Conservation (phyloP, 2,329 filamentous ascomycete species). For the Alternaria novae-zelandiae region DNA sequence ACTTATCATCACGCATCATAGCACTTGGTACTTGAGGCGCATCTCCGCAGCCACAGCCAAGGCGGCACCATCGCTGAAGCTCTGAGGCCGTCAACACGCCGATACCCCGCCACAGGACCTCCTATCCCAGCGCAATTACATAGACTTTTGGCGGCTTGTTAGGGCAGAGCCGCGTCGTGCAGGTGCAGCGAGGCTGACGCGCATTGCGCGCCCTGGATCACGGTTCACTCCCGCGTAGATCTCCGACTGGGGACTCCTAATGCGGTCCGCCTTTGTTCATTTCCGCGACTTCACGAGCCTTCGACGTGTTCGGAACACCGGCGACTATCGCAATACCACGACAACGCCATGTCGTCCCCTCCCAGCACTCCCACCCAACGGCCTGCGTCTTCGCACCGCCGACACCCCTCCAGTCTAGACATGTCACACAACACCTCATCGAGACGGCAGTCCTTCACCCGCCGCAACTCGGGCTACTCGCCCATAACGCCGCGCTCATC, state of each 20-base stretch:
- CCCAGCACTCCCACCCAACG: conserved; percentile 51
- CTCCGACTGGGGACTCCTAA: conserved; percentile 20
- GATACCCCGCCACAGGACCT: conserved; percentile 12
- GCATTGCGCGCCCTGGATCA: conserved; percentile 12
- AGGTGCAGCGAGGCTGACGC: conserved; percentile 13
- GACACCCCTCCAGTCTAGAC: conserved; percentile 51
- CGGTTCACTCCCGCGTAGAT: conserved; percentile 10
- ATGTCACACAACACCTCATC: conserved; percentile 49
- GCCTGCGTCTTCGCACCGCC: conserved; percentile 47
- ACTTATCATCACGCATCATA: conserved; percentile 7
- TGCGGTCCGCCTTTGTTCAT: conserved; percentile 13
- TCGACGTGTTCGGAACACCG: conserved; percentile 8
- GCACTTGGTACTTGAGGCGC: conserved; percentile 10
- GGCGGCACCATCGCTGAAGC: conserved; percentile 21
- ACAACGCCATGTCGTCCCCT: conserved; percentile 49
- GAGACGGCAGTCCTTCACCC: conserved; percentile 45
- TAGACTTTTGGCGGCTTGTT: background rate
- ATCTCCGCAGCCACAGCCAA: conserved; percentile 30
- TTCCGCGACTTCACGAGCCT: conserved; percentile 9
- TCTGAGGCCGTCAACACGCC: conserved; percentile 12
- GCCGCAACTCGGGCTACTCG: conserved; percentile 55
- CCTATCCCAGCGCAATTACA: background rate
- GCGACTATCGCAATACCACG: conserved; percentile 6
- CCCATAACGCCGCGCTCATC: conserved; percentile 52
- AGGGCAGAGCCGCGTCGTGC: conserved; percentile 1